phyloP scores from a whole-genome alignment of 805 yeast species.

The Ogataea ganodermae region DNA sequence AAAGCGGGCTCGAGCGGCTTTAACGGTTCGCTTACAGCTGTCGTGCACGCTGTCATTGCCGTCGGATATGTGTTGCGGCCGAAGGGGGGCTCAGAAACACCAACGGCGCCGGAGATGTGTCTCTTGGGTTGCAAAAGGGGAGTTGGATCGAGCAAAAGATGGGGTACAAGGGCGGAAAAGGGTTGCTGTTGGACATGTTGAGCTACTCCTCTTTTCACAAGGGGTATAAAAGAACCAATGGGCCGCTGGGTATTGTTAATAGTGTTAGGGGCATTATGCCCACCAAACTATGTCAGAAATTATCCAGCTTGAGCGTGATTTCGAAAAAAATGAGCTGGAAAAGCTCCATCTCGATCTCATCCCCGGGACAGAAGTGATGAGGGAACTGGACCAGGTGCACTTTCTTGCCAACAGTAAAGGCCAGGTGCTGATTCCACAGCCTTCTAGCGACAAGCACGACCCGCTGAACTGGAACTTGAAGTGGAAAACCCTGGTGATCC shows the following conservation, averaged over 20 bases:
- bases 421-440: constrained; percentile 18
- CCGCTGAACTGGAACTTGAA: constrained; percentile 17
- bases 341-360: constrained; percentile 13
- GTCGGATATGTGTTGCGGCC: neutral
- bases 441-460: constrained; percentile 18
- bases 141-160: neutral
- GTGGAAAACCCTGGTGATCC: constrained; percentile 14
- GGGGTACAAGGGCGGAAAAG: neutral
- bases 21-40: neutral
- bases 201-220: no score
- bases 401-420: constrained; percentile 11
- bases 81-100: neutral
- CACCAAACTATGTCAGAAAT: constrained; percentile 12
- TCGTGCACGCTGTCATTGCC: neutral
- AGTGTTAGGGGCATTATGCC: no score
- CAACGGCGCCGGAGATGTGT: neutral
- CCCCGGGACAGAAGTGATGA: constrained; percentile 21
- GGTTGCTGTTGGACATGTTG: neutral
- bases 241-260: no score
- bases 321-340: constrained; percentile 13
- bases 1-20: neutral
- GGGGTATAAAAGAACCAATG: no score
- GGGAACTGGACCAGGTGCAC: constrained; percentile 11
- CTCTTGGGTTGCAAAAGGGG: no score
- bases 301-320: constrained; percentile 11